Percentiles rank a stretch among this genome's conserved stretches.
phyloP scores from a whole-genome alignment of 768 basidiomycete species.

The Dentipellis fragilis region DNA sequence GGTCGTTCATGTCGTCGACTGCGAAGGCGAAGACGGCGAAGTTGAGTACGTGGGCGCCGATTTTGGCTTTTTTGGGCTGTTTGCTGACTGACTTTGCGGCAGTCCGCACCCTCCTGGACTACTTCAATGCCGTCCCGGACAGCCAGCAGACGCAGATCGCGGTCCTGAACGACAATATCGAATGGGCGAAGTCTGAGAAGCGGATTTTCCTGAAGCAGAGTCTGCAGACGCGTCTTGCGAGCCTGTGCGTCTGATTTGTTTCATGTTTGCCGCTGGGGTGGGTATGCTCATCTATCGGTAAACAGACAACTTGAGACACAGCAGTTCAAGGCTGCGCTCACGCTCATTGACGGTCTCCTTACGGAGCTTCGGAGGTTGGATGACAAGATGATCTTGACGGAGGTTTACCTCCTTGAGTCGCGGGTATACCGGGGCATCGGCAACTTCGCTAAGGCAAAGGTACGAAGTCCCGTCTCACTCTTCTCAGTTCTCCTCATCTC shows the following conservation, averaged over 20 bases:
- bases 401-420: constrained; percentile 91
- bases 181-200: constrained; percentile 87
- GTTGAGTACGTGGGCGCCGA: constrained; percentile 51
- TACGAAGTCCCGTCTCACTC: constrained; percentile 22
- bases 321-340: constrained; percentile 69
- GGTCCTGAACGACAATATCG: constrained; percentile 84
- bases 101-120: constrained; percentile 92
- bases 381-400: constrained; percentile 96
- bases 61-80: neutral
- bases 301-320: constrained; percentile 62
- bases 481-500: neutral
- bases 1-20: constrained; percentile 81
- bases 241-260: constrained; percentile 36
- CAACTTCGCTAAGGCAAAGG: constrained; percentile 88
- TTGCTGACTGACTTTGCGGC: neutral
- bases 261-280: neutral
- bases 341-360: constrained; percentile 78
- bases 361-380: constrained; percentile 88
- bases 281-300: constrained; percentile 5
- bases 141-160: constrained; percentile 69
- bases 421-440: constrained; percentile 83
- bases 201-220: constrained; percentile 94
- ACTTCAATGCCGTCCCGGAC: constrained; percentile 72
- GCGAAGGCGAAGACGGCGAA: constrained; percentile 97
- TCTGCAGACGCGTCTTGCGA: constrained; percentile 80